phyloP scores from a whole-genome alignment of 257 asterid genomes.

The Ilex asprella region DNA sequence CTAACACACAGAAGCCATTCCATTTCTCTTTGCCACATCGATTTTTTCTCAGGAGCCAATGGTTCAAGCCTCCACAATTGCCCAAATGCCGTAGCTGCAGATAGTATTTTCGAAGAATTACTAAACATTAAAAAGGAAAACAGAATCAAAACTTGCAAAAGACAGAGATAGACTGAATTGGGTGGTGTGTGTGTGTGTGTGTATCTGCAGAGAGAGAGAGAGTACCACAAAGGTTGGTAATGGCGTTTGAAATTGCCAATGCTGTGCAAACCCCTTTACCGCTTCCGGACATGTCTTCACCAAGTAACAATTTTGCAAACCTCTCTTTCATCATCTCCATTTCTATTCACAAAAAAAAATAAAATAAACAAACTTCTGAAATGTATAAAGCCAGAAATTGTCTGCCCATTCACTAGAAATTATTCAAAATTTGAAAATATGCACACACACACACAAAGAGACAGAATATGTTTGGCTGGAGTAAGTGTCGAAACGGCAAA shows the following conservation, averaged over 20 bases:
- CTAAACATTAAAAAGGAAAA: background rate
- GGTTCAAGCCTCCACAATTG: conserved; percentile 91
- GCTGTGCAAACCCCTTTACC: conserved; percentile 89
- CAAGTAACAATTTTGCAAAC: conserved; percentile 69
- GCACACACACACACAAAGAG: background rate
- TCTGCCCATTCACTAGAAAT: background rate
- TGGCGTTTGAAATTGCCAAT: conserved; percentile 75
- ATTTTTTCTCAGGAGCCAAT: conserved; percentile 53
- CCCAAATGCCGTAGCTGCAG: conserved; percentile 82
- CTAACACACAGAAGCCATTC: conserved; percentile 71
- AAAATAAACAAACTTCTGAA: background rate
- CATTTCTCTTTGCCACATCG: conserved; percentile 84
- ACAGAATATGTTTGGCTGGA: background rate
- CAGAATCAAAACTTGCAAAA: background rate
- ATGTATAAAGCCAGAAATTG: background rate
- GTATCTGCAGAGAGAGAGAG: background rate
- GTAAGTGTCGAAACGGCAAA: background rate
- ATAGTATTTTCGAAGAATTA: background rate
- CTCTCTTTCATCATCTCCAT: conserved; percentile 84
- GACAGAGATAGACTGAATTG: no score
- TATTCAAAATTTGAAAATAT: background rate
- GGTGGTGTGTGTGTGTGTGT: no score
- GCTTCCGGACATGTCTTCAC: conserved; percentile 93
- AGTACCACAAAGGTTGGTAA: conserved; percentile 78
- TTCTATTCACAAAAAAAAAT: no score